These are phyloP conservation scores for Choiromyces venosus DNA, from an alignment of 495 filamentous ascomycete species.

Conservation along the genomic window DNA sequence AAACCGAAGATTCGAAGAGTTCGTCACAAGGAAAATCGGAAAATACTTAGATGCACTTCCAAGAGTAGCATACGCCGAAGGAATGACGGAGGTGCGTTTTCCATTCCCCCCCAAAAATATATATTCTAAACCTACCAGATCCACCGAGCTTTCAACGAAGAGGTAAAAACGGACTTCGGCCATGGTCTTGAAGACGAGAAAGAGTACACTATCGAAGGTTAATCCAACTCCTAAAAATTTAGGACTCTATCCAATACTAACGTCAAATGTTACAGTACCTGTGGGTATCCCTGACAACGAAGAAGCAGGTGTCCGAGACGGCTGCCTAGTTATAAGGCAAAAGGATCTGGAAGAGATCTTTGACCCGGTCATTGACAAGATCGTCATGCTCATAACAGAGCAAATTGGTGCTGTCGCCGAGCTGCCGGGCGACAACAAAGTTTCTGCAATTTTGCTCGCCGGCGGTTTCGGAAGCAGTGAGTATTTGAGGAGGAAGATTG, in stretches of 20 bases:
- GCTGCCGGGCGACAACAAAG: slow-evolving; percentile 25
- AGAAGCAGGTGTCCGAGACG: slow-evolving; percentile 24
- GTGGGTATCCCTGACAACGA: slow-evolving; percentile 8
- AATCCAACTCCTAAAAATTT: not conserved
- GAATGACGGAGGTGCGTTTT: not conserved
- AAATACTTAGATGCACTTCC: slow-evolving; percentile 23
- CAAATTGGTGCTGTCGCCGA: slow-evolving; percentile 28
- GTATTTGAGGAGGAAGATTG: slow-evolving; percentile 60
- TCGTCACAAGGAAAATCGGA: slow-evolving; percentile 54
- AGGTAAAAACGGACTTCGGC: not conserved
- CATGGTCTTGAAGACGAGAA: slow-evolving; percentile 3
- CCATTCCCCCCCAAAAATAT: not conserved
- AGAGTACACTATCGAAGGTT: slow-evolving; percentile 26
- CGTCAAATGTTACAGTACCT: not conserved
- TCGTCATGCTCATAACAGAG: slow-evolving; percentile 38
- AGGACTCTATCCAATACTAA: not conserved
- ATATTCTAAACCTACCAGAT: not conserved
- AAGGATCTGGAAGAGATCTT: slow-evolving; percentile 43
- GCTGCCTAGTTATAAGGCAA: slow-evolving; percentile 28
- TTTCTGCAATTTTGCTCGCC: slow-evolving; percentile 63
- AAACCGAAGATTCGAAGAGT: slow-evolving; percentile 59
- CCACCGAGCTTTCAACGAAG: slow-evolving; percentile 2
- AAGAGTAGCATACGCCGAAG: not conserved
- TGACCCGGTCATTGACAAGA: slow-evolving; percentile 41
- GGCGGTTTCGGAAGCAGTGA: slow-evolving; percentile 63